Evolutionary conservation across 257 asterid species (phyloP).

Genomic region (Salvia hispanica): DNA sequence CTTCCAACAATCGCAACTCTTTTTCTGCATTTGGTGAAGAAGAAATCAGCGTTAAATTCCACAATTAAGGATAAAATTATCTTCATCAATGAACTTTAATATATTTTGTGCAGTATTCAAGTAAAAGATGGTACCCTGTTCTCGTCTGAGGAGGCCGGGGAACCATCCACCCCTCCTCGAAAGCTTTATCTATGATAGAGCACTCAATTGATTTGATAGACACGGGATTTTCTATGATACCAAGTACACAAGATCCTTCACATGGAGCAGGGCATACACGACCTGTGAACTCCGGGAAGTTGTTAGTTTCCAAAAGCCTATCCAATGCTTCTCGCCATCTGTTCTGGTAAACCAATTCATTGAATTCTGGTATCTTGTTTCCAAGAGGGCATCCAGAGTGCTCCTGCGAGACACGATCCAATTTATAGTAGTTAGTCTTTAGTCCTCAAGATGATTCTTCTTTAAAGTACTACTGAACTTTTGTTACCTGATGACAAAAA

Average conservation of each 20-base stretch:
- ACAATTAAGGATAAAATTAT: neutral
- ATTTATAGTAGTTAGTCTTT: neutral
- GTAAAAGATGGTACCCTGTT: conserved; percentile 59
- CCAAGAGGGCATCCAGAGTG: conserved; percentile 99
- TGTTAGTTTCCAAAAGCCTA: conserved; percentile 97
- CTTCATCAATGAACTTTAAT: neutral
- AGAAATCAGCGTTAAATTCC: neutral
- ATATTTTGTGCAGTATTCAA: neutral
- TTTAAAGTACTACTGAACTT: neutral
- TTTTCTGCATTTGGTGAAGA: conserved; percentile 53
- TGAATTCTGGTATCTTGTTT: conserved; percentile 96
- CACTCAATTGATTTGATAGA: conserved; percentile 95
- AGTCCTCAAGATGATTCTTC: neutral
- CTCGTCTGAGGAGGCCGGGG: conserved; percentile 92
- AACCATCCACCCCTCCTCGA: conserved; percentile 98
- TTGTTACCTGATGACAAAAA: conserved; percentile 89
- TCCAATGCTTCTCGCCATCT: conserved; percentile 99
- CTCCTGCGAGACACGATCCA: conserved; percentile 56
- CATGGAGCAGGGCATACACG: conserved; percentile 99
- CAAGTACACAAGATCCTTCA: conserved; percentile 99
- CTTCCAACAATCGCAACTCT: conserved; percentile 89
- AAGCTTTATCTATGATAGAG: conserved; percentile 93
- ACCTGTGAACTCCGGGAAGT: conserved; percentile 98
- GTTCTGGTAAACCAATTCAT: conserved; percentile 95
- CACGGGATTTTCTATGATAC: conserved; percentile 96